These are phyloP conservation scores for Pichia sp. DNA, from an alignment of 1,139 yeast species.

Conservation along the genomic window DNA sequence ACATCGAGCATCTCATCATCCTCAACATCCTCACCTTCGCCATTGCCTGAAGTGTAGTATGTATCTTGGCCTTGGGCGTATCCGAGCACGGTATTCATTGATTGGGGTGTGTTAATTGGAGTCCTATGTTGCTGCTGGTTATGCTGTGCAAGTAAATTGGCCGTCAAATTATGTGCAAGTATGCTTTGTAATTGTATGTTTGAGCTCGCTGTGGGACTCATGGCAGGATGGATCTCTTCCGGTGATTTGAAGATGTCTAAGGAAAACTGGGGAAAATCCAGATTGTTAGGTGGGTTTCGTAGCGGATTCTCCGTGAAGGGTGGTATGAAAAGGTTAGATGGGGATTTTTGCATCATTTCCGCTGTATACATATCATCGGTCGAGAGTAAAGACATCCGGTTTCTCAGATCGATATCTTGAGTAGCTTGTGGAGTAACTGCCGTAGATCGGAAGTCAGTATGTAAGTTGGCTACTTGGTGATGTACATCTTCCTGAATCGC, in stretches of 20 bases:
- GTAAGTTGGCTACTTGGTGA: no score
- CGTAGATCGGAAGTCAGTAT: not conserved
- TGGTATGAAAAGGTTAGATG: conserved; percentile 3
- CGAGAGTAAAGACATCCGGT: conserved; percentile 2
- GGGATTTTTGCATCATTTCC: not conserved
- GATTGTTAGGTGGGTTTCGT: conserved; percentile 4
- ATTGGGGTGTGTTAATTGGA: not conserved
- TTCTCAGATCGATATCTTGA: not conserved
- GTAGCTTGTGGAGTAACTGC: not conserved
- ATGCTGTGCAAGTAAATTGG: not conserved
- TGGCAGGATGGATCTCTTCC: not conserved
- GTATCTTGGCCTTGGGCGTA: not conserved
- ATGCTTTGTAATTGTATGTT: conserved; percentile 2
- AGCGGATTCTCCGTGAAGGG: conserved; percentile 11
- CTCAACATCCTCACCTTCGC: not conserved
- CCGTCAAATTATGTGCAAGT: conserved; percentile 1
- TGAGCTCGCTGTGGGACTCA: not conserved
- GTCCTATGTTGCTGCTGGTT: not conserved
- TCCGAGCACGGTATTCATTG: not conserved
- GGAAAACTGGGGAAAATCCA: conserved; percentile 20
- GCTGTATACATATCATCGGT: conserved; percentile 1
- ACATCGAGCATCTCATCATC: not conserved
- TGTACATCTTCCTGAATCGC: no score
- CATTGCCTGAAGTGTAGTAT: not conserved
- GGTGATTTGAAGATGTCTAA: conserved; percentile 15